phyloP scores from a whole-genome alignment of 192 early-diverging fungal genomes.

The Podila verticillata region DNA sequence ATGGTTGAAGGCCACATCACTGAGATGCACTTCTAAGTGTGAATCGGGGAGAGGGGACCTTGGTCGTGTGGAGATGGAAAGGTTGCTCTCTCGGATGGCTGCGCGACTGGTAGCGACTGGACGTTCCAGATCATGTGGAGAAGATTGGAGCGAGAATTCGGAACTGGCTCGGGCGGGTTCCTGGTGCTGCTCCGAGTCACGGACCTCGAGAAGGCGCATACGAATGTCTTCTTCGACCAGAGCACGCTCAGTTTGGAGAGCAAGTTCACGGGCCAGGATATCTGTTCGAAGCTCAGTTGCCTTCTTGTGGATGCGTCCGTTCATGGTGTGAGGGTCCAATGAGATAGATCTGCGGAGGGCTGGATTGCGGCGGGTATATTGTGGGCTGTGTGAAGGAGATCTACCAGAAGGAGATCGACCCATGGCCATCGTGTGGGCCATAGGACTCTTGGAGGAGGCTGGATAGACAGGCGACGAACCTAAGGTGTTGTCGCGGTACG shows the following conservation, averaged over 20 bases:
- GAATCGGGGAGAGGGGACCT: neutral
- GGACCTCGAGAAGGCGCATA: slow-evolving; percentile 10
- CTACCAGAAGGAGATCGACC: neutral
- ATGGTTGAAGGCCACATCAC: neutral
- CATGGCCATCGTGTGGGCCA: too few species aligned
- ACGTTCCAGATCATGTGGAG: slow-evolving; percentile 32
- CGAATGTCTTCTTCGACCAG: slow-evolving; percentile 17
- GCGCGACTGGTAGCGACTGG: neutral
- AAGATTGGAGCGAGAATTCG: slow-evolving; percentile 32
- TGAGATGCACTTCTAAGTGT: neutral
- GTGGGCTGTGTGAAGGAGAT: neutral
- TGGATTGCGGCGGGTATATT: slow-evolving; percentile 20
- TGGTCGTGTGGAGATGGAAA: neutral
- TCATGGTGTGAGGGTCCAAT: slow-evolving; percentile 5
- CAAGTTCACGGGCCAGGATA: slow-evolving; percentile 7
- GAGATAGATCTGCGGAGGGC: slow-evolving; percentile 31
- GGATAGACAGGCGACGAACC: neutral
- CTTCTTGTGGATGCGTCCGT: slow-evolving; percentile 3
- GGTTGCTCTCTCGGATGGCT: slow-evolving; percentile 1
- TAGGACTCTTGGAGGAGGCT: neutral
- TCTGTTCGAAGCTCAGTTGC: slow-evolving; percentile 10
- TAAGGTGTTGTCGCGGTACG: neutral
- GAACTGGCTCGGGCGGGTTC: slow-evolving; percentile 31
- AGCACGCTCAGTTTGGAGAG: slow-evolving; percentile 15
- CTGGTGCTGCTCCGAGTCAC: slow-evolving; percentile 23